These are phyloP conservation scores for Citrullus colocynthis DNA, from an alignment of 306 rosid species.

Conservation along the genomic window DNA sequence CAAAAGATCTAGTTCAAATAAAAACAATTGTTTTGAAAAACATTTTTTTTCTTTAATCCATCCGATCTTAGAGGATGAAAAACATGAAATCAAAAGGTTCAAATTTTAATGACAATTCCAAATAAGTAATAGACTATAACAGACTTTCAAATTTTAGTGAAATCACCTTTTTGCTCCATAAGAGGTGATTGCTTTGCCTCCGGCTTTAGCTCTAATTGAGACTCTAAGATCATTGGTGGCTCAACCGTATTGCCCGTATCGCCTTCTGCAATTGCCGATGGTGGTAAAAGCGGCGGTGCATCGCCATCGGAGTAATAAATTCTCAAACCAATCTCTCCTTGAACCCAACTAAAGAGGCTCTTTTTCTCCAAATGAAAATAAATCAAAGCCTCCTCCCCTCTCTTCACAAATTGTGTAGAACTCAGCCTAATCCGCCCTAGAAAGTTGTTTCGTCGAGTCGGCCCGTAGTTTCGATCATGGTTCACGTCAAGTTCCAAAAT, in stretches of 20 bases:
- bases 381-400: conserved; percentile 85
- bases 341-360: conserved; percentile 31
- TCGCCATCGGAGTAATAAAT: conserved; percentile 39
- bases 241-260: neutral
- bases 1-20: too few species aligned
- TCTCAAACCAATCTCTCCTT: conserved; percentile 68
- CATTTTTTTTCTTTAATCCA: too few species aligned
- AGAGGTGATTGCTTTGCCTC: neutral
- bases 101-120: too few species aligned
- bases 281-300: neutral
- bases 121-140: too few species aligned
- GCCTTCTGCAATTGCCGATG: neutral
- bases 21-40: too few species aligned
- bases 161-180: neutral
- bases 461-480: conserved; percentile 48
- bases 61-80: too few species aligned
- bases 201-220: neutral
- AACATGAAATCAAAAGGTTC: too few species aligned
- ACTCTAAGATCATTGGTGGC: neutral
- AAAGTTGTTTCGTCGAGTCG: conserved; percentile 47
- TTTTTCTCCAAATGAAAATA: conserved; percentile 56
- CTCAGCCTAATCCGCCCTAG: conserved; percentile 49
- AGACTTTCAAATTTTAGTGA: too few species aligned
- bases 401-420: conserved; percentile 55
- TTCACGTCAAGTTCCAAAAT: conserved; percentile 48